Conservation (phyloP, 2,329 filamentous ascomycete species). For the Cyphellophora attinorum region DNA sequence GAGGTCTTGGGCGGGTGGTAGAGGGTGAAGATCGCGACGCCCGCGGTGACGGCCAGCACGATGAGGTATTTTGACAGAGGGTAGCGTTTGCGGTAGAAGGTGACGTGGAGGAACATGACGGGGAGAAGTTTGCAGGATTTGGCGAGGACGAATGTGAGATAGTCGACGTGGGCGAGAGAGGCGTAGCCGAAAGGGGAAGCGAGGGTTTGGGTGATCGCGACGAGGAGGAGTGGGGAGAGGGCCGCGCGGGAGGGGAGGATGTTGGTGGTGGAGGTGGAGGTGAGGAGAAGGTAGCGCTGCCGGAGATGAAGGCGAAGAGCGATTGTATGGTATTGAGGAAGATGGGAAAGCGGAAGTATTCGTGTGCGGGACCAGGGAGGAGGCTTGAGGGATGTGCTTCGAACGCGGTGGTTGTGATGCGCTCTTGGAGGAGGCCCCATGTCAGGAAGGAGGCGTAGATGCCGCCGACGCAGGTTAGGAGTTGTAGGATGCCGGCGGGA, state of each 20-base stretch:
- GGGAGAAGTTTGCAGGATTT: constrained; percentile 98
- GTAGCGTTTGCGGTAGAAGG: constrained; percentile 78
- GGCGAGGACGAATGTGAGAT: constrained; percentile 93
- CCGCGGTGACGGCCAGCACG: constrained; percentile 78
- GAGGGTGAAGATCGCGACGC: constrained; percentile 90
- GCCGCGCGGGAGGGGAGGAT: constrained; percentile 72
- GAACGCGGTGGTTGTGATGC: constrained; percentile 88
- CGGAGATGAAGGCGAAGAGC: constrained; percentile 71
- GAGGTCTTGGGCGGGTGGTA: constrained; percentile 59
- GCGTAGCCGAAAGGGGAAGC: constrained; percentile 96
- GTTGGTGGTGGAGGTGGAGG: constrained; percentile 50
- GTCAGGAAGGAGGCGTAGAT: constrained; percentile 96
- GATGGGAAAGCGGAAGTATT: constrained; percentile 86
- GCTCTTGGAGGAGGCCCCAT: constrained; percentile 94
- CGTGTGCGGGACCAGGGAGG: constrained; percentile 26
- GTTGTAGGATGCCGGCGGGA: constrained; percentile 58
- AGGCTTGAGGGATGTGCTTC: constrained; percentile 46
- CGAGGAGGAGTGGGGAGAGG: constrained; percentile 67
- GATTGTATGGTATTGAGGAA: constrained; percentile 97
- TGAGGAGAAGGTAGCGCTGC: constrained; percentile 68
- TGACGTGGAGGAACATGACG: constrained; percentile 94
- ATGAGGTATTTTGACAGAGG: constrained; percentile 95
- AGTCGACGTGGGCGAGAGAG: constrained; percentile 85
- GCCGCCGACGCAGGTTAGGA: constrained; percentile 79
- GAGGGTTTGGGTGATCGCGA: constrained; percentile 78